Evolutionary conservation across 495 filamentous ascomycete species (phyloP), one percentile per base, ranked within the genome.

Genomic region (Penicillium parvum): DNA sequence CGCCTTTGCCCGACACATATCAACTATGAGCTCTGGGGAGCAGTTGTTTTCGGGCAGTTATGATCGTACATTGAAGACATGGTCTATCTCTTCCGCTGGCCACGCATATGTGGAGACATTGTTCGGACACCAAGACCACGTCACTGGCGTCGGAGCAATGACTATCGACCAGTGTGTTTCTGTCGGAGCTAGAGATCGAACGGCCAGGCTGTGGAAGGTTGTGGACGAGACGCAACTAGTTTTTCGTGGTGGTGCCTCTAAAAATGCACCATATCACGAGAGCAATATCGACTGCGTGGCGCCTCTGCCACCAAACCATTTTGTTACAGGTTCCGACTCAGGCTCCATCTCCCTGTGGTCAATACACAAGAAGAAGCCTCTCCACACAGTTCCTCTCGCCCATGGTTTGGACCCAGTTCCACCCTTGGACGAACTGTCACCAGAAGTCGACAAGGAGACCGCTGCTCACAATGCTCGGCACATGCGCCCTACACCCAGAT

Each of bases 131-230:
- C 90, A 96, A 58, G 92, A 97, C 57, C 75, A 83, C 47, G 85
- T 96, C 28, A 73, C 90, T 26, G 84, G 86, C 52, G 75, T 98
- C 39, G 82, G 85, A 27, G 87, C 90, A 5, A 75, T 95, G 52
- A 81, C 79, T 9, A 79, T 85, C 40, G 92, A 98, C 64, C 82
- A 88, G 23, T 96, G 92, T 61, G 74, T 97, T 39, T 88, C 82
- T 47, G 92, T 95, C 14, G 92, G 92, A 45, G 85, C 85, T 20
- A 75, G 91, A 36, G 92, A 98, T 59, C 83, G 91, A 16, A 95
- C 92, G 1, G 90, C 90, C n/a, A 75, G 92, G 20, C 64, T 96
- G 47, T 98, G 92, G 92, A 98, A 97, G 63, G 90, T 97, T 2
- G 82, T 89, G 18, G 92, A 98, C 43, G 92, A 98, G 58, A 85